Base-by-base conservation (phyloP, 176 grass and related monocot genomes). In the Oryza officinalis region DNA sequence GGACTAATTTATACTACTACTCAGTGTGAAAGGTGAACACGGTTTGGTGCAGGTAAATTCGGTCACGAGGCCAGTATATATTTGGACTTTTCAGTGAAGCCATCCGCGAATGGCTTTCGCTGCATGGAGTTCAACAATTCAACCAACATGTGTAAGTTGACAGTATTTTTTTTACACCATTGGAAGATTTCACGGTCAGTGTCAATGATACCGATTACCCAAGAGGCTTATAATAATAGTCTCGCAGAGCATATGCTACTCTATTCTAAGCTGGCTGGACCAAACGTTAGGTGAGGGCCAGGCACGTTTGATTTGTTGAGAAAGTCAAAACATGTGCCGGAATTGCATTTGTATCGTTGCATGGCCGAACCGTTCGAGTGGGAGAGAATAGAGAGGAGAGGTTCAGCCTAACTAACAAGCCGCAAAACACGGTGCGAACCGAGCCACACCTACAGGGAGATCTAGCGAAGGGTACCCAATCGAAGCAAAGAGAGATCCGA, bases 281-380 rank as follows among this genome's bases (percentile, higher is more conserved):
- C 47, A 64, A 59, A 64, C n/a, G 54, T 54, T 44, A 20, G 27
- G 17, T 5, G 69, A 46, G 28, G 18, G 54, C 8, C 6, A 22
- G n/a, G 7, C 69, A 83, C 40, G 37, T 65, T 47, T 64, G 20
- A n/a, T 64, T 63, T 64, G 65, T 18, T 22, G 5, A 22, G 14
- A 49, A 13, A 8, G 12, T 85, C 65, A 10, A 57, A 69, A 27
- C 85, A 81, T 35, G 71, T 87, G 85, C 50, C 71, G 10, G 78
- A 68, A 38, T 27, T 14, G 52, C 20, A 57, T 57, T 57, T 57
- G 49, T 17, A n/a, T 54, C 23, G 27, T 57, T 57, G 52, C 18
- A 57, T 57, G 33, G 76, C 50, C 76, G 15, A 52, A 9, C 30
- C 2, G 26, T 17, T 1, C 27, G 49, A 13, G 13, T 26, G 13